Percentiles rank a stretch among this genome's conserved stretches.
Conservation (phyloP, 2,329 filamentous ascomycete genomes). For the Monosporascus sp. region DNA sequence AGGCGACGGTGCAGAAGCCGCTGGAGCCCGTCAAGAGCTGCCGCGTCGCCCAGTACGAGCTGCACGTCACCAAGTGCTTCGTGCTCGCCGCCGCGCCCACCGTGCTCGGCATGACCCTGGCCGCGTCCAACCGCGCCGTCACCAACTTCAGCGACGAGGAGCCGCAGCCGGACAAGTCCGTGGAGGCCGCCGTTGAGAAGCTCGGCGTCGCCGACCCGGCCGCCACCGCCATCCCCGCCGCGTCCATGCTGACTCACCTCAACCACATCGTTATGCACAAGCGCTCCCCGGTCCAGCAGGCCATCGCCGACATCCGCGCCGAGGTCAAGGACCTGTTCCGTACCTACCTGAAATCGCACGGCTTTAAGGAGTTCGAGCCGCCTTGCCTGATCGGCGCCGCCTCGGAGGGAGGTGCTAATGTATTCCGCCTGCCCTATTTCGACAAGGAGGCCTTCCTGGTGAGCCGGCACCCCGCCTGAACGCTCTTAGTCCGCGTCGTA, state of each 20-base stretch:
- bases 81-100: slow-evolving; percentile 61
- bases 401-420: slow-evolving; percentile 87
- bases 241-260: slow-evolving; percentile 77
- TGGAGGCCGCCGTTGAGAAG: slow-evolving; percentile 34
- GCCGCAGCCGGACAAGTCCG: slow-evolving; percentile 22
- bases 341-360: slow-evolving; percentile 69
- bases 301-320: slow-evolving; percentile 53
- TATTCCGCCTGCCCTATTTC: slow-evolving; percentile 89
- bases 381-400: slow-evolving; percentile 86
- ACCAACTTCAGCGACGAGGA: slow-evolving; percentile 57
- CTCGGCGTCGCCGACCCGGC: slow-evolving; percentile 31
- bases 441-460: slow-evolving; percentile 68
- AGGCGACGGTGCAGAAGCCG: slow-evolving; percentile 75
- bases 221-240: slow-evolving; percentile 52
- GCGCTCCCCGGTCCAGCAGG: slow-evolving; percentile 84
- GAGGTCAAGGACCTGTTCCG: slow-evolving; percentile 66
- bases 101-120: slow-evolving; percentile 54
- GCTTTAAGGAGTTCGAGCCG: slow-evolving; percentile 81
- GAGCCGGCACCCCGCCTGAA: too few relatives aligned
- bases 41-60: slow-evolving; percentile 71
- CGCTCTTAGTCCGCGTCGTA: background rate
- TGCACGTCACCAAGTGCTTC: slow-evolving; percentile 84
- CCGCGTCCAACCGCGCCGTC: slow-evolving; percentile 49
- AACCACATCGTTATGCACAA: slow-evolving; percentile 93
- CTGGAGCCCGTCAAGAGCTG: slow-evolving; percentile 86